Percentiles rank a stretch among this genome's conserved stretches.
Conservation (phyloP, 768 basidiomycete genomes). For the Lactarius evosmus region DNA sequence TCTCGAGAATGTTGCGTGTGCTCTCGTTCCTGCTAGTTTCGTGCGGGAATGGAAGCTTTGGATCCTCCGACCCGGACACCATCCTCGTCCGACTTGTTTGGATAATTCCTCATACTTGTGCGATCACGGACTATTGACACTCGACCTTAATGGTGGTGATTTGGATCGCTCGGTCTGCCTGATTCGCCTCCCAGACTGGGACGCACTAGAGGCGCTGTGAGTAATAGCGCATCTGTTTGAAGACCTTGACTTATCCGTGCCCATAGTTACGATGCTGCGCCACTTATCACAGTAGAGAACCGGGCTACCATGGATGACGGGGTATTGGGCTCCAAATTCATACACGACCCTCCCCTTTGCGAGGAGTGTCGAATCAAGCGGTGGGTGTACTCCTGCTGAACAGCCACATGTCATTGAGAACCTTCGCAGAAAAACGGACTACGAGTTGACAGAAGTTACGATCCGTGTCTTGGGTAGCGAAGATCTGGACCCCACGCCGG, state of each 20-base stretch:
- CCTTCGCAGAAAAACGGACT: conserved; percentile 48
- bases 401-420: conserved; percentile 1
- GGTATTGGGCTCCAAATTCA: conserved; percentile 27
- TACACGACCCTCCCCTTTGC: conserved; percentile 32
- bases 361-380: conserved; percentile 27
- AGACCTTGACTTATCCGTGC: background rate
- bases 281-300: conserved; percentile 24
- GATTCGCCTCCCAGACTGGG: conserved; percentile 65
- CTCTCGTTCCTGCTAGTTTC: conserved; percentile 60
- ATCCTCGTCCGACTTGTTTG: conserved; percentile 54
- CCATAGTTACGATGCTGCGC: conserved; percentile 25
- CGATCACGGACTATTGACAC: conserved; percentile 55
- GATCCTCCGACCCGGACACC: conserved; percentile 54
- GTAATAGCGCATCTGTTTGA: conserved; percentile 30
- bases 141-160: conserved; percentile 69
- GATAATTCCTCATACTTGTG: conserved; percentile 67
- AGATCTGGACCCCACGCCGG: conserved; percentile 34
- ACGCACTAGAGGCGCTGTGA: conserved; percentile 54
- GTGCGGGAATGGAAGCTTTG: conserved; percentile 67
- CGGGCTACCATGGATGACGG: conserved; percentile 11
- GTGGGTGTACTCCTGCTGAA: conserved; percentile 17
- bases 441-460: conserved; percentile 58
- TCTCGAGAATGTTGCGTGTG: conserved; percentile 50
- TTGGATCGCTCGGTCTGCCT: conserved; percentile 54
- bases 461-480: conserved; percentile 45